Evolutionary conservation across 768 basidiomycete genomes (phyloP), one percentile per base, ranked within the genome.

Genomic region (Neoboletus subvelutipes): DNA sequence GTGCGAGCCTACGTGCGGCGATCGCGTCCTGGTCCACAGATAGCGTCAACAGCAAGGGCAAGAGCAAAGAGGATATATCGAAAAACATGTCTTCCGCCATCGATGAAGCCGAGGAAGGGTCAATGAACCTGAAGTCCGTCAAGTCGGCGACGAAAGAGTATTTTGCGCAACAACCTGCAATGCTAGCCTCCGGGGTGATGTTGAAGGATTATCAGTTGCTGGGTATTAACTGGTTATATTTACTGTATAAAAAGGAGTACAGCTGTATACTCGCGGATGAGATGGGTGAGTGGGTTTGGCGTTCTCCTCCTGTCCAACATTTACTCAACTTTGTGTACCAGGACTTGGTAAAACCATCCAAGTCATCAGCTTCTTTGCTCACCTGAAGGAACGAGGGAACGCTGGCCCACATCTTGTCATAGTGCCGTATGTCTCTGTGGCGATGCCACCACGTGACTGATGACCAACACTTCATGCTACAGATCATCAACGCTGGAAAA

Each of bases 331-430:
- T 5, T 26, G 31, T 31, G 29, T 46, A 17, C 6, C 52, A 97
- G 96, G 96, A 67, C 86, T 99, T 61, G 97, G 97, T 28, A 99
- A 99, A 79, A 99, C 97, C 2, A 90, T 96, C 39, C 97, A 99
- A 75, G 97, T 99, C 53, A 99, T 99, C 71, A 90, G 94, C 53
- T 97, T 99, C 77, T 83, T 98, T 59, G 91, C 95, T 4, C 81
- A 90, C 64, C 79, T 98, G 50, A 92, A 90, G 69, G 90, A 93
- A 64, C 80, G 77, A 48, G 90, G 88, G 18, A 81, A 79, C 52
- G 80, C 78, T 53, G 96, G 94, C 0, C 94, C 95, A 15, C 94
- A 98, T 75, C 84, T 98, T 29, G 81, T 99, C 50, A 85, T 98
- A 63, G 97, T 99, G 11, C 97, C 97, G 88, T 98, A 75, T 63